These are phyloP conservation scores for Ustilago xerochloae DNA, from an alignment of 1,284 basidiomycete genomes.

Conservation along the genomic window DNA sequence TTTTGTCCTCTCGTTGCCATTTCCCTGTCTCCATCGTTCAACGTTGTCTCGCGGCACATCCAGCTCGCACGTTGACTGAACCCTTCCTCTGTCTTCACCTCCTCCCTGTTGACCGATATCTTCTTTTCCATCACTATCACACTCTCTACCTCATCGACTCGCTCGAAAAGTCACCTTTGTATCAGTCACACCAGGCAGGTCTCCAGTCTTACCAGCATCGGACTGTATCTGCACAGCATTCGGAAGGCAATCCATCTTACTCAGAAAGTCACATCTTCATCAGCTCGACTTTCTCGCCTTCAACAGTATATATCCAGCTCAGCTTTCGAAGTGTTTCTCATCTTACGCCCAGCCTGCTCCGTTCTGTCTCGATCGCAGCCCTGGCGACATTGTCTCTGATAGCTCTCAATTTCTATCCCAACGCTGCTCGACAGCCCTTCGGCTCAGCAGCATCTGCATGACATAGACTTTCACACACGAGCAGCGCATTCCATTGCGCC, in stretches of 20 bases:
- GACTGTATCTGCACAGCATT: not conserved
- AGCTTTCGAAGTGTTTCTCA: too few relatives aligned
- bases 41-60: not conserved
- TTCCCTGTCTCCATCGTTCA: not conserved
- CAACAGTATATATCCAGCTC: not conserved
- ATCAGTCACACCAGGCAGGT: not conserved
- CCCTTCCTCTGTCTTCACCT: not conserved
- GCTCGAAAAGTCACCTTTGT: too few relatives aligned
- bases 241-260: not conserved
- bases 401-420: not conserved
- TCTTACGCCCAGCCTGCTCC: not conserved
- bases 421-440: not conserved
- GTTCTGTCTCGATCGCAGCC: not conserved
- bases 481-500: slow-evolving; percentile 3
- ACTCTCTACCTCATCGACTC: not conserved
- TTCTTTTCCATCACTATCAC: not conserved
- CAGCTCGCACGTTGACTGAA: not conserved
- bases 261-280: not conserved
- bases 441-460: slow-evolving; percentile 24
- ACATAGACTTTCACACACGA: not conserved
- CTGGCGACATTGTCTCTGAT: too few relatives aligned
- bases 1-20: too few relatives aligned
- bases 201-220: not conserved
- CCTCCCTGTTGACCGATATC: not conserved
- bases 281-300: not conserved